These are phyloP conservation scores for Apiotrichum laibachii DNA, from an alignment of 1,284 basidiomycete genomes.

Conservation along the genomic window DNA sequence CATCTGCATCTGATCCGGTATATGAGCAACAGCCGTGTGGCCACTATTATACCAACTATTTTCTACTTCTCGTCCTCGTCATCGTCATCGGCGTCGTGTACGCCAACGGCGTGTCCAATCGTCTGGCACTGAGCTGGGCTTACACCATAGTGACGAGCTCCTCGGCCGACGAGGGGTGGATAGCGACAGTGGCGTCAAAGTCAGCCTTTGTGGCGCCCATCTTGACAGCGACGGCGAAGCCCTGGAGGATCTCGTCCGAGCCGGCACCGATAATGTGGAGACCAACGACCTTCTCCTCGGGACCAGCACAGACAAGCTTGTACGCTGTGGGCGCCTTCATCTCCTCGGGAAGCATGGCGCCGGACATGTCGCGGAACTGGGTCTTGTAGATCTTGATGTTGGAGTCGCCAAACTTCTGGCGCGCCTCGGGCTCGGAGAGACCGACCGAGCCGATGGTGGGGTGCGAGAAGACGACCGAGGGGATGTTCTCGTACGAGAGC, in stretches of 20 bases:
- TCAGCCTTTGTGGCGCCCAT: slow-evolving; percentile 87
- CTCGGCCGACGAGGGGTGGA: slow-evolving; percentile 58
- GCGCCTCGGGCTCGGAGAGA: slow-evolving; percentile 84
- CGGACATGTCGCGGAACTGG: slow-evolving; percentile 76
- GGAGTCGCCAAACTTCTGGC: slow-evolving; percentile 77
- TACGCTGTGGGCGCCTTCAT: slow-evolving; percentile 91
- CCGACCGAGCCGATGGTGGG: slow-evolving; percentile 90
- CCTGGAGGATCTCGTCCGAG: slow-evolving; percentile 8
- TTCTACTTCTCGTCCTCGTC: too few species aligned
- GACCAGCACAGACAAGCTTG: slow-evolving; percentile 83
- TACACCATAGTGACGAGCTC: slow-evolving; percentile 51
- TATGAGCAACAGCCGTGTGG: too few species aligned
- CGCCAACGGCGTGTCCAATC: too few species aligned
- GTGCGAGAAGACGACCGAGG: slow-evolving; percentile 94
- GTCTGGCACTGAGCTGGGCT: too few species aligned
- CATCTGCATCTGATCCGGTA: too few species aligned
- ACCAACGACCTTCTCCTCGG: slow-evolving; percentile 90
- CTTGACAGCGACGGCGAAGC: slow-evolving; percentile 83
- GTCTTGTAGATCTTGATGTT: slow-evolving; percentile 83
- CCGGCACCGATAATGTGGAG: slow-evolving; percentile 82
- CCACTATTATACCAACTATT: too few species aligned
- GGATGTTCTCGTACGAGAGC: slow-evolving; percentile 85
- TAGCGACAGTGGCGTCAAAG: slow-evolving; percentile 84
- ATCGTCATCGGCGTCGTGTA: too few species aligned
- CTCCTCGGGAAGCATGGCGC: slow-evolving; percentile 75